A percentile compares a stretch with the other conserved stretches of the same genome.
These are phyloP conservation scores for Mallotus nudiflorus DNA, from an alignment of 345 rosid genomes.

Conservation along the genomic window DNA sequence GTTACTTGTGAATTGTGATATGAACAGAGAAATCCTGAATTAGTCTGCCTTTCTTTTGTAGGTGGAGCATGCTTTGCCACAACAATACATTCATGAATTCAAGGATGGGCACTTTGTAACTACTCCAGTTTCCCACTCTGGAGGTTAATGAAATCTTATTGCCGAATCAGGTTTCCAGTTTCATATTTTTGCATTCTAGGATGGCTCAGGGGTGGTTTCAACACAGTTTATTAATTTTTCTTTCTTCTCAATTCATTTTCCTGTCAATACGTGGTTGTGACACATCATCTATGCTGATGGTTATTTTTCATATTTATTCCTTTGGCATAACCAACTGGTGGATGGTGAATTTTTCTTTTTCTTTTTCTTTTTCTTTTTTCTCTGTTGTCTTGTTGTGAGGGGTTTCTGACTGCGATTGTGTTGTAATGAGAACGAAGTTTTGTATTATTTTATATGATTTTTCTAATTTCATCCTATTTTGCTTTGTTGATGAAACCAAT, in stretches of 20 bases:
- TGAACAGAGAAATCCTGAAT: not conserved
- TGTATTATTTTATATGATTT: constrained; percentile 1
- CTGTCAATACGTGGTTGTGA: constrained; percentile 21
- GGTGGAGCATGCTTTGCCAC: constrained; percentile 92
- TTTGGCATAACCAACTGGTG: constrained; percentile 12
- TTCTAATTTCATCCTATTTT: not conserved
- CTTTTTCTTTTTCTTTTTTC: constrained; percentile 4
- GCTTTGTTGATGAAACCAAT: not conserved
- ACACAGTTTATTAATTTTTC: not conserved
- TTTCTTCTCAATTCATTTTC: constrained; percentile 13
- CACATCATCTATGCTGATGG: not conserved
- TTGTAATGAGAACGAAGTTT: constrained; percentile 23
- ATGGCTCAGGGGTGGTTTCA: constrained; percentile 20
- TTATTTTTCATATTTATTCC: constrained; percentile 13
- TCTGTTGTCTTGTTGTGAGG: constrained; percentile 5
- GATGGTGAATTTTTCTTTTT: constrained; percentile 5
- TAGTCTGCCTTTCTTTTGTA: constrained; percentile 29
- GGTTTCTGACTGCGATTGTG: constrained; percentile 17
- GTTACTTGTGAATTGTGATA: not conserved
- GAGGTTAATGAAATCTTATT: constrained; percentile 48
- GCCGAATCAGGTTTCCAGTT: constrained; percentile 18
- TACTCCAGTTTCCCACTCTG: constrained; percentile 93
- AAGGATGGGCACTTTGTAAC: constrained; percentile 76
- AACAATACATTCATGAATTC: constrained; percentile 66
- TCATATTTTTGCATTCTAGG: constrained; percentile 21